These are phyloP conservation scores for Passalora sequoiae DNA, from an alignment of 2,329 filamentous ascomycete genomes.

Conservation along the genomic window DNA sequence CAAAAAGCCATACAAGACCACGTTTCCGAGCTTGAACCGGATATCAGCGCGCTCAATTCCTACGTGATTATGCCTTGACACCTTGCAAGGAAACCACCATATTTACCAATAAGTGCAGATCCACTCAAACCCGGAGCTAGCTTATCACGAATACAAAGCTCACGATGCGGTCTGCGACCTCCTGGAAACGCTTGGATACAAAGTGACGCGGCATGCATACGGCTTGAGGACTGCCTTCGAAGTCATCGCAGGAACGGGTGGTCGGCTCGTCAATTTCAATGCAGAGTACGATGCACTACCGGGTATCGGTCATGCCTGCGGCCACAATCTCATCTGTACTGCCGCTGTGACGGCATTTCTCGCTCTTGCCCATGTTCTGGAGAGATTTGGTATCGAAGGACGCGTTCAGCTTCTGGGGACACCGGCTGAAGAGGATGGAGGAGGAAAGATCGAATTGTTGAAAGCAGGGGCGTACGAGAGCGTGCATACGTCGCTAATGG, in stretches of 20 bases:
- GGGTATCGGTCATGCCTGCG: conserved; percentile 37
- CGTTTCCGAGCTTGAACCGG: not conserved
- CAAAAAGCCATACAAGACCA: not conserved
- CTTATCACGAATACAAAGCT: not conserved
- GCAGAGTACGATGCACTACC: conserved; percentile 37
- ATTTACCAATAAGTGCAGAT: not conserved
- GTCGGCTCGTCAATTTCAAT: conserved; percentile 40
- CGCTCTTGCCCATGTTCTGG: conserved; percentile 26
- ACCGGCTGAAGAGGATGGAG: conserved; percentile 27
- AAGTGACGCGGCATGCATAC: conserved; percentile 34
- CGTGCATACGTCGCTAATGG: conserved; percentile 5
- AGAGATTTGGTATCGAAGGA: conserved; percentile 23
- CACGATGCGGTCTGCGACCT: not conserved
- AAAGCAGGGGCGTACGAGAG: conserved; percentile 4
- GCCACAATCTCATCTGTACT: conserved; percentile 31
- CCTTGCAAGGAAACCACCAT: not conserved
- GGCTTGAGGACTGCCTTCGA: conserved; percentile 48
- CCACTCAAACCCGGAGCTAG: conserved; percentile 5
- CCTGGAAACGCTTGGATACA: not conserved
- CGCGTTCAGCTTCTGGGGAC: conserved; percentile 37
- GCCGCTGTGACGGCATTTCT: conserved; percentile 4
- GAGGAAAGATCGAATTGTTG: conserved; percentile 9
- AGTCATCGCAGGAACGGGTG: conserved; percentile 41
- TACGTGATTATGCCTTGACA: not conserved
- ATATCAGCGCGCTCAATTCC: conserved; percentile 1